Conservation (phyloP, 2,329 filamentous ascomycete species). For the Blastomyces emzantsi region DNA sequence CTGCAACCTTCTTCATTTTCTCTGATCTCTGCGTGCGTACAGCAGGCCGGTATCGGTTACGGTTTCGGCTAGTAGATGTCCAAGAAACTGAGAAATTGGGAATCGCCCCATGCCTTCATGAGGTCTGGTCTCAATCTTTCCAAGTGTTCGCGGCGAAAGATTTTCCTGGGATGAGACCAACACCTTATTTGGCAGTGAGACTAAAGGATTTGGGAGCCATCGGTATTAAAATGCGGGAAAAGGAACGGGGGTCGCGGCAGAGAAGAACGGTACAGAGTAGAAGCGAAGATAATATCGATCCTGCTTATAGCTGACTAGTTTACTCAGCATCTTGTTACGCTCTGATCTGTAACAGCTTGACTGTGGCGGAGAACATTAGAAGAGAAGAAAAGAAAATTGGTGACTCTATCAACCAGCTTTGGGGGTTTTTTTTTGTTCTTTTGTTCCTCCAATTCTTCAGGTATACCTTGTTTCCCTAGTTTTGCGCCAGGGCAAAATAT, state of each 20-base stretch:
- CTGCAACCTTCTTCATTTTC: constrained; percentile 41
- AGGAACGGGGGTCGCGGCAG: constrained; percentile 14
- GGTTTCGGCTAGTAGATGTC: constrained; percentile 39
- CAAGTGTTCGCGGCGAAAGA: constrained; percentile 37
- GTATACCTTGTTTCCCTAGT: not conserved
- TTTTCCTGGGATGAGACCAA: constrained; percentile 37
- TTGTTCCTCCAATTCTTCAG: not conserved
- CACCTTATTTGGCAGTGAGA: constrained; percentile 30
- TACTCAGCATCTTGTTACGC: not conserved
- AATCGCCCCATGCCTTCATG: constrained; percentile 31
- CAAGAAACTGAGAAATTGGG: constrained; percentile 27
- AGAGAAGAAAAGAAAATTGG: not conserved
- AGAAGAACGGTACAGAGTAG: not conserved
- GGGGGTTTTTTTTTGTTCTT: not conserved
- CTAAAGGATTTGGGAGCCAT: constrained; percentile 35
- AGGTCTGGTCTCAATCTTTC: constrained; percentile 35
- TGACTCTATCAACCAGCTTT: not conserved
- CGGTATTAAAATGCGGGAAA: constrained; percentile 34
- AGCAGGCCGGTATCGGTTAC: constrained; percentile 37
- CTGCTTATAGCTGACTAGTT: not conserved
- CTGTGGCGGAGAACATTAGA: not conserved
- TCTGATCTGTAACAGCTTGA: not conserved
- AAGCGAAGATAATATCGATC: not conserved
- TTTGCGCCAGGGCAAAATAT: not conserved
- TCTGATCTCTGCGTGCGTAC: constrained; percentile 40